Percentiles rank a stretch among this genome's conserved stretches.
Evolutionary conservation across 768 basidiomycete species (phyloP).

Genomic region (Leccinum arenicola): DNA sequence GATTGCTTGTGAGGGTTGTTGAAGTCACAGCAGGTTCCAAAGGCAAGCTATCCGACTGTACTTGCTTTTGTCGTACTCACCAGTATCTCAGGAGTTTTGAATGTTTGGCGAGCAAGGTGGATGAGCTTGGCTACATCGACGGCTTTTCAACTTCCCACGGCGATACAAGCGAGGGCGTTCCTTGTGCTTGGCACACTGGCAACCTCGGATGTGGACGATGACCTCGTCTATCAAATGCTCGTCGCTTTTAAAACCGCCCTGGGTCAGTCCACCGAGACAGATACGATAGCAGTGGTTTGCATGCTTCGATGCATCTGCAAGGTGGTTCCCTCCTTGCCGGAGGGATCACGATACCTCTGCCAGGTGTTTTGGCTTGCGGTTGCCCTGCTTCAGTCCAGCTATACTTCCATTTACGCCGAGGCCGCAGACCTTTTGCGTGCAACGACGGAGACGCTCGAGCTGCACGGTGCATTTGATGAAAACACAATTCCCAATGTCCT

Average conservation of each 20-base stretch:
- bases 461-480: slow-evolving; percentile 55
- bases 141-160: slow-evolving; percentile 86
- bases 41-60: slow-evolving; percentile 45
- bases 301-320: slow-evolving; percentile 87
- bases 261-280: slow-evolving; percentile 60
- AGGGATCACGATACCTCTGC: slow-evolving; percentile 67
- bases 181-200: slow-evolving; percentile 81
- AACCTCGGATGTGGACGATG: slow-evolving; percentile 84
- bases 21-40: slow-evolving; percentile 62
- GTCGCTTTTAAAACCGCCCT: slow-evolving; percentile 80
- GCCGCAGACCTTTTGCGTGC: slow-evolving; percentile 65
- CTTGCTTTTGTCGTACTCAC: slow-evolving; percentile 5
- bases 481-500: slow-evolving; percentile 54
- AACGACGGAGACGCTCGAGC: slow-evolving; percentile 62
- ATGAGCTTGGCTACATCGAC: slow-evolving; percentile 86
- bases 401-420: slow-evolving; percentile 66
- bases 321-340: slow-evolving; percentile 66
- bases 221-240: slow-evolving; percentile 89
- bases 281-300: slow-evolving; percentile 72
- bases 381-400: slow-evolving; percentile 75
- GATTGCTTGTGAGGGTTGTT: slow-evolving; percentile 61
- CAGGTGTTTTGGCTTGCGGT: slow-evolving; percentile 88
- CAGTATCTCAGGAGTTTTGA: slow-evolving; percentile 56
- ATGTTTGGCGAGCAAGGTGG: slow-evolving; percentile 92
- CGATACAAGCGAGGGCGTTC: slow-evolving; percentile 87